A percentile compares a stretch with the other conserved stretches of the same genome.
Conservation (phyloP, 176 grass and related monocot genomes). For the Ensete glaucum region DNA sequence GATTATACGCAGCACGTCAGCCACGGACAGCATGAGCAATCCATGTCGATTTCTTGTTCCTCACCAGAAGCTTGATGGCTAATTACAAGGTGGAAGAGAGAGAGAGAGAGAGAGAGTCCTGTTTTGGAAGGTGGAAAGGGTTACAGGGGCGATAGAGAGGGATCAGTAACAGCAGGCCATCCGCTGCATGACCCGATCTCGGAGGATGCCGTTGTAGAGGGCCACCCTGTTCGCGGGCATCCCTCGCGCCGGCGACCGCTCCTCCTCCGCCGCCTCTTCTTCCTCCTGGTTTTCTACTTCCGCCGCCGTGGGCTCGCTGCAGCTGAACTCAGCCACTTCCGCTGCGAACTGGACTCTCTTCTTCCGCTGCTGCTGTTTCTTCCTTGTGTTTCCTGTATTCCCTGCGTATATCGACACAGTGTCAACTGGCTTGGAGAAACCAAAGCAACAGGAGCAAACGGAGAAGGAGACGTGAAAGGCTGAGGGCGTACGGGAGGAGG, state of each 20-base stretch:
- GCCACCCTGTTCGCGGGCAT: slow-evolving; percentile 88
- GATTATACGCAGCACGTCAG: no score
- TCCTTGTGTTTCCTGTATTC: background rate
- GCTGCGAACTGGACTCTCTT: slow-evolving; percentile 82
- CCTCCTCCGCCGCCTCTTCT: background rate
- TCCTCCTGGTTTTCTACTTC: background rate
- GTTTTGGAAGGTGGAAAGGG: background rate
- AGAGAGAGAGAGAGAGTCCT: no score
- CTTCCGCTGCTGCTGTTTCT: slow-evolving; percentile 31
- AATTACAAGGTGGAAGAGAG: no score
- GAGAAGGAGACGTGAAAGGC: no score
- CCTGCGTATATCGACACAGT: no score
- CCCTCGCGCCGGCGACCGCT: background rate
- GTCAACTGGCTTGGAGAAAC: no score
- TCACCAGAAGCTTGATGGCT: no score
- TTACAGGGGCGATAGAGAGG: background rate
- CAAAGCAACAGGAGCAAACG: background rate
- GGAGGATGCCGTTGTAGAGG: slow-evolving; percentile 83
- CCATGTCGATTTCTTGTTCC: no score
- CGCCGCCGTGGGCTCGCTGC: background rate
- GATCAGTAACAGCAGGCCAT: slow-evolving; percentile 58
- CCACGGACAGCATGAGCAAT: no score
- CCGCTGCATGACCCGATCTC: slow-evolving; percentile 53
- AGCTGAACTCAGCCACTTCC: slow-evolving; percentile 37
- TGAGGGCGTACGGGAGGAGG: slow-evolving; percentile 30